Base-by-base conservation (phyloP, 768 basidiomycete genomes). In the Cantharellus cinnabarinus region DNA sequence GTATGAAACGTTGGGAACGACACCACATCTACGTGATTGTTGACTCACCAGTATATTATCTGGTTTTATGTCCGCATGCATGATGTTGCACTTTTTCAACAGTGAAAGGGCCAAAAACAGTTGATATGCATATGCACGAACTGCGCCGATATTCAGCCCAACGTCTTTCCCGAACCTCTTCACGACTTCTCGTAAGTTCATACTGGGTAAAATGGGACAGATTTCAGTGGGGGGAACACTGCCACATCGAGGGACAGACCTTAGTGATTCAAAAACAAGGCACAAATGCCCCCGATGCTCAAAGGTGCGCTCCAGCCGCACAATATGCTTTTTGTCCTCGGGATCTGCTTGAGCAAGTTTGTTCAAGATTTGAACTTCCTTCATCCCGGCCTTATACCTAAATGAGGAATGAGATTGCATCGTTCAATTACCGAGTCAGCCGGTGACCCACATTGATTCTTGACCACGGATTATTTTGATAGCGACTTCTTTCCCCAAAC, bases 51-150 rank as follows among this genome's bases (percentile, higher is more conserved):
- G 70, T 50, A 99, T 94, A 68, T 98, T 98, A 69, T 98, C 95
- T 20, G 95, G 95, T 70, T 98, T 98, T 68, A 99, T 88, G 67
- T 99, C 95, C 4, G 95, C 95, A 66, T 99, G 95, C 80, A 97
- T 95, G 61, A 98, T 81, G 20, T 29, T 29, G 61, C 81, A 78
- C 71, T 97, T 97, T 64, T 81, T 79, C 67, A 98, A 73, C 58
- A 93, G 73, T 64, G 85, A 79, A 63, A 98, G 70, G 15, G 89
- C 79, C 57, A 97, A 76, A 71, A 98, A 93, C 57, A 99, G 80
- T 67, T 99, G 95, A 64, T 94, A 89, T 39, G 95, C 83, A 68
- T 99, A 99, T n/a, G 93, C 91, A 64, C 94, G 81, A n/a, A 99
- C 95, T 56, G 95, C 95, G 64, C 83, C 80, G 66, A 98, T 85